Base-by-base conservation (phyloP, 768 basidiomycete species). In the Leccinum boreale region DNA sequence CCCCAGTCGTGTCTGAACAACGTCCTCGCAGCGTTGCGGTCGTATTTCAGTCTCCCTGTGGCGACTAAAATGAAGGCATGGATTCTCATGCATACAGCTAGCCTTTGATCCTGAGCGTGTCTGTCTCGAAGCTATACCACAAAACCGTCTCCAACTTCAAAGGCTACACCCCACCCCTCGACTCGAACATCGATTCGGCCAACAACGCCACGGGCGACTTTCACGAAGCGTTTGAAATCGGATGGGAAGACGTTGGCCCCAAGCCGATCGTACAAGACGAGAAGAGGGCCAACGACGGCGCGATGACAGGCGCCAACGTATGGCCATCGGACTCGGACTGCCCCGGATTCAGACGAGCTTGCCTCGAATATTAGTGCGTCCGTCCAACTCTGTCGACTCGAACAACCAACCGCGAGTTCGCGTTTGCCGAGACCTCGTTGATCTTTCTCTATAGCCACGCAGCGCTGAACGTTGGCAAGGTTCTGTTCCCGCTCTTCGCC, bases 151-250 rank as follows among this genome's bases (percentile, higher is more conserved):
- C 82, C 0, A 87, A 86, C 67, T 95, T 92, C 77, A 90, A 87
- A 67, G 89, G 88, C 17, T 90, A 90, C 70, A 86, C 78, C 51
- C 81, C 85, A 3, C 70, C 92, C 2, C 76, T 87, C 8, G 86
- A 85, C 54, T 84, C 82, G 51, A 92, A 92, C 68, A 87, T 85
- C 54, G 82, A 94, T 64, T 85, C 90, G 0, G 55, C 62, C 7
- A 84, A 84, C 47, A 75, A 81, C 23, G 80, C 82, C 49, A 74
- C 81, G 17, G 93, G 94, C 1, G 94, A 98, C 67, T 72, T 95
- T 54, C 92, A 95, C 67, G 94, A 98, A 70, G 93, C 88, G 3
- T 96, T 94, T 69, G 88, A 94, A 65, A 79, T 96, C 56, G 91
- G 92, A 3, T 87, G 83, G 80, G 89, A 92, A 67, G 72, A 76